Evolutionary conservation across 225 moss, liverwort and hornwort species (phyloP).

Genomic region (Neckera pumila): DNA sequence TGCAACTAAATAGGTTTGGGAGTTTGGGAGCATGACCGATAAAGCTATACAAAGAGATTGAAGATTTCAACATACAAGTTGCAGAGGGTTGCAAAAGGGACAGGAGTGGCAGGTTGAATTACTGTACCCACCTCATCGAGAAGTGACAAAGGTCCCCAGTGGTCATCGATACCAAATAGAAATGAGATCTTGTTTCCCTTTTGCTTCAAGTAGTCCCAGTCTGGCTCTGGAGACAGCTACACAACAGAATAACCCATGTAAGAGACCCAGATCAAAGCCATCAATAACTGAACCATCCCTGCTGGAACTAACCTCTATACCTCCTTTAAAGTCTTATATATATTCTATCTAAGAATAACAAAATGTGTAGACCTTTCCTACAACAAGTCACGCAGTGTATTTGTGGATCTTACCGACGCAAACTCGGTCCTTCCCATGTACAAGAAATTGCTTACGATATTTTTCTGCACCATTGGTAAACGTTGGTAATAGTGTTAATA

Average conservation of each 20-base stretch:
- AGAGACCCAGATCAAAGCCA: not conserved
- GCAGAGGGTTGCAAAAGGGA: not conserved
- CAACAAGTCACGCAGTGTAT: not conserved
- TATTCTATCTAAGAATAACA: not conserved
- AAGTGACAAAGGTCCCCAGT: conserved; percentile 54
- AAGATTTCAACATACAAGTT: not conserved
- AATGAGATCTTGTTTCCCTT: conserved; percentile 16
- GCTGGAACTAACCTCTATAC: not conserved
- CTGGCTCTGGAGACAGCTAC: conserved; percentile 26
- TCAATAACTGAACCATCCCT: not conserved
- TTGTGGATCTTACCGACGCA: conserved; percentile 28
- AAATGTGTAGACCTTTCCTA: not conserved
- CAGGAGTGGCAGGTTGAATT: not conserved
- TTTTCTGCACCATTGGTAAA: conserved; percentile 21
- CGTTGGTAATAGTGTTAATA: not conserved
- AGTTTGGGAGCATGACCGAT: not conserved
- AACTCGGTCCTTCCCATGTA: conserved; percentile 55
- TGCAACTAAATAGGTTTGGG: not conserved
- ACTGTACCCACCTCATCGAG: conserved; percentile 31
- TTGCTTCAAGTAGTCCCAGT: conserved; percentile 33
- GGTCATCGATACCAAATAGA: conserved; percentile 44
- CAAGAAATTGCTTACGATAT: conserved; percentile 30
- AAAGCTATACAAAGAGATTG: not conserved
- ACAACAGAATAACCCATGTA: not conserved
- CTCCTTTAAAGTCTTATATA: not conserved